Percentiles rank a stretch among this genome's conserved stretches.
Conservation (phyloP, 2,329 filamentous ascomycete species). For the Colletotrichum liaoningense region DNA sequence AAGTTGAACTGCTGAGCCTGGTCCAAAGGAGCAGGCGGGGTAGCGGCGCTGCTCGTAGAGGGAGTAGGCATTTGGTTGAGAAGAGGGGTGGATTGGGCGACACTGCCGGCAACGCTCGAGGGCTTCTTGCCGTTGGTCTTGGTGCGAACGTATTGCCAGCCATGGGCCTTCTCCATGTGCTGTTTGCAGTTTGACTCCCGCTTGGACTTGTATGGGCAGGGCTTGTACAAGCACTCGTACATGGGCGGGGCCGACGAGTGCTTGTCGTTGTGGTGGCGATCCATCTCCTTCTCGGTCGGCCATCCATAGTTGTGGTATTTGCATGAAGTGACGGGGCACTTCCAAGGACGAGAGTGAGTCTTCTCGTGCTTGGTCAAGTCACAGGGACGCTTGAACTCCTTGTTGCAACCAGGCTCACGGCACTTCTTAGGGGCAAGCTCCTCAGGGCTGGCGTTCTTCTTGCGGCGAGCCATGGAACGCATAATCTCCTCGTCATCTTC, state of each 20-base stretch:
- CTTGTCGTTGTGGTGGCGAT: slow-evolving; percentile 96
- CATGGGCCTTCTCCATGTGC: slow-evolving; percentile 97
- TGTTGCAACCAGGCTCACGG: slow-evolving; percentile 80
- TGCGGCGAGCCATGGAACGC: slow-evolving; percentile 94
- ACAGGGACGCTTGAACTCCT: slow-evolving; percentile 96
- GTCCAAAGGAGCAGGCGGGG: slow-evolving; percentile 63
- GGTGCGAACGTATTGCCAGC: slow-evolving; percentile 89
- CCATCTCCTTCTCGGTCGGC: slow-evolving; percentile 98
- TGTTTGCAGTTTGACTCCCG: slow-evolving; percentile 97
- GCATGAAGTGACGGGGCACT: slow-evolving; percentile 85
- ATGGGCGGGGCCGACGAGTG: slow-evolving; percentile 84
- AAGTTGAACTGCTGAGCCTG: slow-evolving; percentile 44
- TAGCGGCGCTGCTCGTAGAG: slow-evolving; percentile 67
- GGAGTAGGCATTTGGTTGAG: slow-evolving; percentile 73
- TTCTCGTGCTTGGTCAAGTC: slow-evolving; percentile 99
- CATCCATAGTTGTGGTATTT: slow-evolving; percentile 92
- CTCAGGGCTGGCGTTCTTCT: slow-evolving; percentile 90
- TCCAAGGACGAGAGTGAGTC: slow-evolving; percentile 96
- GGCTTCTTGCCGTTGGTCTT: slow-evolving; percentile 87
- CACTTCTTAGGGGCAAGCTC: slow-evolving; percentile 85
- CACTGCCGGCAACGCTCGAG: slow-evolving; percentile 56
- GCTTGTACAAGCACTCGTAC: slow-evolving; percentile 84
- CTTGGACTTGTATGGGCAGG: slow-evolving; percentile 94
- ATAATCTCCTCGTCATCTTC: slow-evolving; percentile 85
- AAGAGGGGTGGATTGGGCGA: slow-evolving; percentile 66